Evolutionary conservation across 1,284 basidiomycete genomes (phyloP).

Genomic region (Naganishia liquefaciens): DNA sequence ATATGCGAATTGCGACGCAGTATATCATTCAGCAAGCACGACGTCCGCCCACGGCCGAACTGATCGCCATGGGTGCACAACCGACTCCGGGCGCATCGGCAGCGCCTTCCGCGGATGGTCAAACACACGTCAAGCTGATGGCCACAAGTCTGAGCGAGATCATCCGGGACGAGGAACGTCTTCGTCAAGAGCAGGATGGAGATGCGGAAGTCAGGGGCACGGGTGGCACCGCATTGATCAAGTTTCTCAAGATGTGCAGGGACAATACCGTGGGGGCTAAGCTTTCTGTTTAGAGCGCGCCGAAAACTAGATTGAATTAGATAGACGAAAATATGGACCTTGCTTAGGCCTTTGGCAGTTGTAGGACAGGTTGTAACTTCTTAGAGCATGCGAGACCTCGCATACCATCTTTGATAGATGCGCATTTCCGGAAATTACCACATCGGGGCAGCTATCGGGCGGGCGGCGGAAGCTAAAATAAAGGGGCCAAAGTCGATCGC

Average conservation of each 20-base stretch:
- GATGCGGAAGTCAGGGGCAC: slow-evolving; percentile 70
- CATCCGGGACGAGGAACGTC: slow-evolving; percentile 19
- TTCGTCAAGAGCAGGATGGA: slow-evolving; percentile 55
- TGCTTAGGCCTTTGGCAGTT: background rate
- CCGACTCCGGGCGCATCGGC: slow-evolving; percentile 18
- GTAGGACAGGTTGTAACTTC: slow-evolving; percentile 5
- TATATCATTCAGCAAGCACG: slow-evolving; percentile 75
- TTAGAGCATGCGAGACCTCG: background rate
- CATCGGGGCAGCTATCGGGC: slow-evolving; percentile 7
- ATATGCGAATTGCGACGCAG: slow-evolving; percentile 79
- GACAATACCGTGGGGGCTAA: slow-evolving; percentile 61
- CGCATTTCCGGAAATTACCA: too few relatives aligned
- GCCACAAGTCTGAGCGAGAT: slow-evolving; percentile 28
- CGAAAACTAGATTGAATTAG: background rate
- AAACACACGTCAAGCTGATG: slow-evolving; percentile 1
- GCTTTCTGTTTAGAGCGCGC: slow-evolving; percentile 1
- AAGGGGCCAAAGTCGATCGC: slow-evolving; percentile 3
- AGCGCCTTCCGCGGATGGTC: background rate
- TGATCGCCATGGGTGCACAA: slow-evolving; percentile 36
- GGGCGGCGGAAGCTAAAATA: background rate
- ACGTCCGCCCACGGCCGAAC: slow-evolving; percentile 43
- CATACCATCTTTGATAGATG: background rate
- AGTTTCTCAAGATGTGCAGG: slow-evolving; percentile 76
- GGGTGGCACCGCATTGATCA: slow-evolving; percentile 78
- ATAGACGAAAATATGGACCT: background rate